These are phyloP conservation scores for Xylaria sp. DNA, from an alignment of 2,329 filamentous ascomycete genomes.

Conservation along the genomic window DNA sequence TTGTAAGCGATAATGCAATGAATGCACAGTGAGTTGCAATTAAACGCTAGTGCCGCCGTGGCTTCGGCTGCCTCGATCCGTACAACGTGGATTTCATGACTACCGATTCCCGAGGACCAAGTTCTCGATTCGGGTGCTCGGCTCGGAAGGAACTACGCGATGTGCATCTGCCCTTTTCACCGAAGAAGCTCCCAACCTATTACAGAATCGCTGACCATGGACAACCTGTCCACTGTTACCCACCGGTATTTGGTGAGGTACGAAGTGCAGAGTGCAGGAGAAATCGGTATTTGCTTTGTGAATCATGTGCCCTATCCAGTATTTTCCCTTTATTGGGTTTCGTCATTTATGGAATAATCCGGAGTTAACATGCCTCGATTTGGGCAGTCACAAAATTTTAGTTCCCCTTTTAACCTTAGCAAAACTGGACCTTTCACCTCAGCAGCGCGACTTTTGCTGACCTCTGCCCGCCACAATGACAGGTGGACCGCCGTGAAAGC, in stretches of 20 bases:
- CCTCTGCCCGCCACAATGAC: background rate
- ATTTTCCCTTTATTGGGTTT: no score
- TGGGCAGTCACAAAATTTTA: background rate
- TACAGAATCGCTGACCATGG: no score
- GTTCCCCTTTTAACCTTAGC: background rate
- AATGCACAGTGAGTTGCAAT: background rate
- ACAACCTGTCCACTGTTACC: no score
- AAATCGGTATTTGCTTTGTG: no score
- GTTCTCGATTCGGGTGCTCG: background rate
- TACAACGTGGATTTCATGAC: background rate
- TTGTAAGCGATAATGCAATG: background rate
- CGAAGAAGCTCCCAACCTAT: no score
- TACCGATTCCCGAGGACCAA: background rate
- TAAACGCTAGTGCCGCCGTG: background rate
- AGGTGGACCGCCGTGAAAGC: background rate
- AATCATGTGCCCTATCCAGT: background rate
- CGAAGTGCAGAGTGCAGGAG: no score
- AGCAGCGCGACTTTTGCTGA: background rate
- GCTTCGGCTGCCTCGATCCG: background rate
- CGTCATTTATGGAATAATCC: no score
- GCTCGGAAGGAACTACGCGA: background rate
- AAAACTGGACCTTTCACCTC: background rate
- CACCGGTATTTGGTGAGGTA: no score
- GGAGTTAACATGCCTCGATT: no score
- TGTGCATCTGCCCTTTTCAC: background rate